Conservation (phyloP, 352 stramenopile genomes). For the Phytophthora boehmeriae region DNA sequence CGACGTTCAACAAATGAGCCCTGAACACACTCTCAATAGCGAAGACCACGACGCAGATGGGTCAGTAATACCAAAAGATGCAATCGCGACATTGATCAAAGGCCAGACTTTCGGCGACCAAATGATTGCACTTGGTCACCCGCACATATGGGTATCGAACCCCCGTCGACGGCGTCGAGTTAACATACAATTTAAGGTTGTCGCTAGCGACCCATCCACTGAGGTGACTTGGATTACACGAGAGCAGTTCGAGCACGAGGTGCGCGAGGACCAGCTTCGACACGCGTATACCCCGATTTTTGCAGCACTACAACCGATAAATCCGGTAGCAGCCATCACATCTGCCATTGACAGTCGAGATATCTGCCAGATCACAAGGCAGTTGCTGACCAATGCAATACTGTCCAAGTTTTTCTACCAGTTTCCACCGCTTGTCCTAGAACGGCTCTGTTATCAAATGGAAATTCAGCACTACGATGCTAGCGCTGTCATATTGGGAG, state of each 20-base stretch:
- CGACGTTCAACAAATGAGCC: not conserved
- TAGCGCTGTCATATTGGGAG: conserved; percentile 18
- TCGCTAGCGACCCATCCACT: conserved; percentile 45
- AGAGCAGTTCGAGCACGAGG: conserved; percentile 38
- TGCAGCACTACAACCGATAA: not conserved
- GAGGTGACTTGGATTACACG: conserved; percentile 53
- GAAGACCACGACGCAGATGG: not conserved
- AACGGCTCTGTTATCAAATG: conserved; percentile 54
- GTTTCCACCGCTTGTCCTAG: conserved; percentile 59
- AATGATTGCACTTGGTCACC: conserved; percentile 48
- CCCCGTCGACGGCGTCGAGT: conserved; percentile 10
- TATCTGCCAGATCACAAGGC: conserved; percentile 32
- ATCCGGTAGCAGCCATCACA: not conserved
- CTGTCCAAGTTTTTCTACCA: conserved; percentile 57
- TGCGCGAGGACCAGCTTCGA: conserved; percentile 48
- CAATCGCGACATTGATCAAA: conserved; percentile 35
- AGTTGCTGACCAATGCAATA: conserved; percentile 37
- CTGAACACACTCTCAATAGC: not conserved
- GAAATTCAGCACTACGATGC: conserved; percentile 35
- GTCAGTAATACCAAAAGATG: conserved; percentile 5
- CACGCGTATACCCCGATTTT: conserved; percentile 43
- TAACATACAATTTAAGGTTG: conserved; percentile 32
- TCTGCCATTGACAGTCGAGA: conserved; percentile 23
- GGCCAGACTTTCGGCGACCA: conserved; percentile 66
- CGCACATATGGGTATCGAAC: conserved; percentile 30